These are phyloP conservation scores for Nitzschia palea DNA, from an alignment of 108 stramenopile genomes.

Conservation along the genomic window DNA sequence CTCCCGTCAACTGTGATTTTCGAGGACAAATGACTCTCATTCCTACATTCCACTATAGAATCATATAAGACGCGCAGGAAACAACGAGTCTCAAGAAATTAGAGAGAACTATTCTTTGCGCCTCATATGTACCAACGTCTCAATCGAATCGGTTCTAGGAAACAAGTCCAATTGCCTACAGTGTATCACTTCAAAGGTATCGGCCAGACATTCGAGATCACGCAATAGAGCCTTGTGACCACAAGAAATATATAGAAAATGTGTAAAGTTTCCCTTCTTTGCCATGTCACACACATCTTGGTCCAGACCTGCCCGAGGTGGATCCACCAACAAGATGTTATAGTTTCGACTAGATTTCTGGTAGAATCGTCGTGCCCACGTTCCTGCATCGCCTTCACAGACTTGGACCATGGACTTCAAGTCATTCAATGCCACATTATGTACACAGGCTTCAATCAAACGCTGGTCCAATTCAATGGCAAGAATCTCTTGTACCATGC, in stretches of 20 bases:
- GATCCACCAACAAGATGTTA: conserved; percentile 73
- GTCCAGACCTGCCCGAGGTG: conserved; percentile 63
- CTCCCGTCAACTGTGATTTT: too few species aligned
- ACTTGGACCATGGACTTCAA: conserved; percentile 19
- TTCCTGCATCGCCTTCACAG: conserved; percentile 50
- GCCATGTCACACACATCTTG: conserved; percentile 65
- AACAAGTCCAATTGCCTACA: conserved; percentile 69
- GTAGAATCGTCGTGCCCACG: conserved; percentile 42
- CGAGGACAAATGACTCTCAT: too few species aligned
- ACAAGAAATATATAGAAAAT: conserved; percentile 73
- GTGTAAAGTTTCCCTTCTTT: conserved; percentile 45
- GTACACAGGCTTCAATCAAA: conserved; percentile 54
- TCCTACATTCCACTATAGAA: neutral
- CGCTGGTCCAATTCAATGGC: conserved; percentile 73
- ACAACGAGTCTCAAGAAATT: neutral
- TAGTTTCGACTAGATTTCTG: conserved; percentile 33
- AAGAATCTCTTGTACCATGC: conserved; percentile 41
- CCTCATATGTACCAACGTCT: conserved; percentile 66
- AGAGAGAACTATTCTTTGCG: conserved; percentile 18
- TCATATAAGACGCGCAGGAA: neutral
- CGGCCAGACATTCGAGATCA: conserved; percentile 52
- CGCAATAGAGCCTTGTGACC: conserved; percentile 60
- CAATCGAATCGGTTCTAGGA: conserved; percentile 72
- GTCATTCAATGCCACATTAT: conserved; percentile 56
- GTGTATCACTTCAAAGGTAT: conserved; percentile 50